Evolutionary conservation across 306 rosid genomes (phyloP).

Genomic region (Corylus americana): DNA sequence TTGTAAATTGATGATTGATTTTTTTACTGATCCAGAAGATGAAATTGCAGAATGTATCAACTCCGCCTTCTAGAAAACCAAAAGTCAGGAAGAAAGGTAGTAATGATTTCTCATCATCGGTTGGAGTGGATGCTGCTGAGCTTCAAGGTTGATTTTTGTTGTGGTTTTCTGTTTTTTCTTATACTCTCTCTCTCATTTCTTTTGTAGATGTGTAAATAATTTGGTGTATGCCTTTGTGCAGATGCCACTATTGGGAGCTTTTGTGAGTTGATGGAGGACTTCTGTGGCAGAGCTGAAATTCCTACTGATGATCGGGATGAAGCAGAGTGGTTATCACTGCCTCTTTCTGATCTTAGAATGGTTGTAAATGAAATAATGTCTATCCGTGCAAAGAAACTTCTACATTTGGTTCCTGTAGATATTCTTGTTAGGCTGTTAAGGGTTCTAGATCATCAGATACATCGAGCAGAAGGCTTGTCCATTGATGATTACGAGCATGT

Average conservation of each 20-base stretch:
- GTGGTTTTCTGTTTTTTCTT: conserved; percentile 12
- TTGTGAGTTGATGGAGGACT: conserved; percentile 68
- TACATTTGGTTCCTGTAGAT: conserved; percentile 78
- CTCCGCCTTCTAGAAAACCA: conserved; percentile 68
- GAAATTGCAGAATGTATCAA: conserved; percentile 64
- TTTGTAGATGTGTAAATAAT: conserved; percentile 21
- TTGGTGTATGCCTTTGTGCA: conserved; percentile 35
- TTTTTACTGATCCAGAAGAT: conserved; percentile 38
- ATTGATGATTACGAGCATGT: conserved; percentile 82
- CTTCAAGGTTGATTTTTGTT: conserved; percentile 66
- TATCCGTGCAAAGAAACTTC: conserved; percentile 70
- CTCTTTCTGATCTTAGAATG: conserved; percentile 77
- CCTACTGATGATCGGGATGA: conserved; percentile 77
- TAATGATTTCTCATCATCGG: conserved; percentile 42
- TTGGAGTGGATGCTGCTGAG: conserved; percentile 53
- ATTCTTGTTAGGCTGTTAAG: conserved; percentile 76
- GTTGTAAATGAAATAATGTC: conserved; percentile 88
- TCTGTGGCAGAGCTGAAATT: conserved; percentile 77
- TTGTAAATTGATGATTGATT: conserved; percentile 29
- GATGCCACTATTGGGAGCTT: conserved; percentile 64
- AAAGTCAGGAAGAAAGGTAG: conserved; percentile 70
- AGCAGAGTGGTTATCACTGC: conserved; percentile 81
- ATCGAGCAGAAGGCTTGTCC: conserved; percentile 94
- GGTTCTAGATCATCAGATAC: conserved; percentile 93
- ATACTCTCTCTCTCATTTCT: conserved; percentile 1